Percentiles rank a stretch among this genome's conserved stretches.
Evolutionary conservation across 495 filamentous ascomycete species (phyloP).

Genomic region (Durotheca rogersii): DNA sequence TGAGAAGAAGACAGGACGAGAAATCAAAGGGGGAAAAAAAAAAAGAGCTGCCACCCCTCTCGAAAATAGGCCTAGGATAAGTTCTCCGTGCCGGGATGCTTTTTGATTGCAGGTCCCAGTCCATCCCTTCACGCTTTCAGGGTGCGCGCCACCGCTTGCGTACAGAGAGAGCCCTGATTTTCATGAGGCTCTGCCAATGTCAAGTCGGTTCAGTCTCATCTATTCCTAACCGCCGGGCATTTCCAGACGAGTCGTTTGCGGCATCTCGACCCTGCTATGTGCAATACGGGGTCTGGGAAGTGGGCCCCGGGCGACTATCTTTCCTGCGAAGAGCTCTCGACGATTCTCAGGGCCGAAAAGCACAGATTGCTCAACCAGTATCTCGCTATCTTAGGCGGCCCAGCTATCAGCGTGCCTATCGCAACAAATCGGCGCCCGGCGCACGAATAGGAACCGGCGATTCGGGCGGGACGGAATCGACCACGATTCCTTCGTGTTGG

Average conservation of each 20-base stretch:
- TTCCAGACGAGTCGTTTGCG: conserved; percentile 16
- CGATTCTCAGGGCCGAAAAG: not conserved
- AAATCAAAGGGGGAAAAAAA: conserved; percentile 6
- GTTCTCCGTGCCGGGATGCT: too few species aligned
- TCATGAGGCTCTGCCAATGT: not conserved
- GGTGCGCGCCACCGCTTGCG: conserved; percentile 2
- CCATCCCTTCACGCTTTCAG: conserved; percentile 7
- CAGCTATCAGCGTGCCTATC: not conserved
- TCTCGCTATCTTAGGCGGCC: not conserved
- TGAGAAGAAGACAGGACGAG: too few species aligned
- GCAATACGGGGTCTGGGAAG: conserved; percentile 16
- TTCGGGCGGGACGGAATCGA: not conserved
- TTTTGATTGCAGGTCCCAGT: conserved; percentile 7
- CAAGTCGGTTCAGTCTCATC: conserved; percentile 20
- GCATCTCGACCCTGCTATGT: conserved; percentile 11
- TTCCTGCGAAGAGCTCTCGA: not conserved
- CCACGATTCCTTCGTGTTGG: not conserved
- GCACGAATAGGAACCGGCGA: not conserved
- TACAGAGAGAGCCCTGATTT: not conserved
- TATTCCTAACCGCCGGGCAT: conserved; percentile 19
- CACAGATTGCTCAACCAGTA: conserved; percentile 1
- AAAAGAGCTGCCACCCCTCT: not conserved
- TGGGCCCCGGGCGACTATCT: conserved; percentile 10
- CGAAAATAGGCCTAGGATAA: conserved; percentile 7
- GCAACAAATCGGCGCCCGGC: not conserved